Conservation (phyloP, 306 rosid genomes). For the Medicago truncatula region MtrunA17r5.0-ANR NC_053047.1:36010001-36010500, state of each 20-base stretch:
- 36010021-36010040: constrained; percentile 51
- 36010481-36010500: too few species aligned
- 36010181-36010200: constrained; percentile 92
- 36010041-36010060: constrained; percentile 63
- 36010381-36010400: background rate
- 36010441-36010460: background rate
- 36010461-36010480: background rate
- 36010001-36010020: constrained; percentile 8
- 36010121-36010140: constrained; percentile 49
- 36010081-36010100: constrained; percentile 69
- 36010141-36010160: constrained; percentile 94
- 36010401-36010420: background rate
- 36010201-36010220: constrained; percentile 73
- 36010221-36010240: constrained; percentile 80
- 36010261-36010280: constrained; percentile 63
- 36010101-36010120: constrained; percentile 67
- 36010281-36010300: constrained; percentile 58
- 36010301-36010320: constrained; percentile 77
- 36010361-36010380: constrained; percentile 87
- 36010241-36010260: constrained; percentile 73
- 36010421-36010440: too few species aligned
- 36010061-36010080: constrained; percentile 36
- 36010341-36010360: constrained; percentile 96
- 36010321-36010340: constrained; percentile 95
- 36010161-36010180: constrained; percentile 96